phyloP scores from a whole-genome alignment of 2,329 filamentous ascomycete genomes.

The Ceratocystis lukuohia region DNA sequence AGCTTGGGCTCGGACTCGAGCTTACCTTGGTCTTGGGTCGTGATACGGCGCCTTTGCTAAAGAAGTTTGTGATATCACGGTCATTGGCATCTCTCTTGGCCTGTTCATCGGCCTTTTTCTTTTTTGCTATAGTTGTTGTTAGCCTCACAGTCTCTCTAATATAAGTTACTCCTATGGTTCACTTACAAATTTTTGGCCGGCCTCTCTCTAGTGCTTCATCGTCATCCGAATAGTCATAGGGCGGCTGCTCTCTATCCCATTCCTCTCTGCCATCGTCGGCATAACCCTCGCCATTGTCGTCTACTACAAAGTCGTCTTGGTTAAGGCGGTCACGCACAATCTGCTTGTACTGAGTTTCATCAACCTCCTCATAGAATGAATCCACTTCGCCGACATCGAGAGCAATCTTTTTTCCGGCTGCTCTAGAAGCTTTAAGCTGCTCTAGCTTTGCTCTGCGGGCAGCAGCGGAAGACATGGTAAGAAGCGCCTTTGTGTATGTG shows the following conservation, averaged over 20 bases:
- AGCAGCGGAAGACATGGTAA: conserved; percentile 32
- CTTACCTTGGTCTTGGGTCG: conserved; percentile 69
- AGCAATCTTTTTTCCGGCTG: conserved; percentile 77
- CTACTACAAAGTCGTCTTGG: conserved; percentile 94
- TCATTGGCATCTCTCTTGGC: conserved; percentile 77
- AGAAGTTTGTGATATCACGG: conserved; percentile 88
- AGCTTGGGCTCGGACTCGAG: conserved; percentile 16
- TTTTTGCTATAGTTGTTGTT: conserved; percentile 47
- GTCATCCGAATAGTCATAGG: conserved; percentile 64
- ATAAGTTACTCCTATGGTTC: conserved; percentile 5
- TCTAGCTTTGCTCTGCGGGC: conserved; percentile 45
- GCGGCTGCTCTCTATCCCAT: conserved; percentile 60
- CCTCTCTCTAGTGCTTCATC: conserved; percentile 35
- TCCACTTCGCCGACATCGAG: conserved; percentile 79
- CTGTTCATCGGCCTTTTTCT: conserved; percentile 76
- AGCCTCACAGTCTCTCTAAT: background rate
- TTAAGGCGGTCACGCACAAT: conserved; percentile 80
- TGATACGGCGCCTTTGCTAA: conserved; percentile 57
- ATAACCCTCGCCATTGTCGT: conserved; percentile 95
- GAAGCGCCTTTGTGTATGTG: background rate
- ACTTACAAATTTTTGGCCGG: conserved; percentile 36
- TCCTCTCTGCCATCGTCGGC: conserved; percentile 93
- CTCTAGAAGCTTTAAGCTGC: conserved; percentile 70
- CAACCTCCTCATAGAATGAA: conserved; percentile 86
- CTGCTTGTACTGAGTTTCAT: conserved; percentile 95